Base-by-base conservation (phyloP, 1,284 basidiomycete genomes). In the Malassezia sp. region DNA sequence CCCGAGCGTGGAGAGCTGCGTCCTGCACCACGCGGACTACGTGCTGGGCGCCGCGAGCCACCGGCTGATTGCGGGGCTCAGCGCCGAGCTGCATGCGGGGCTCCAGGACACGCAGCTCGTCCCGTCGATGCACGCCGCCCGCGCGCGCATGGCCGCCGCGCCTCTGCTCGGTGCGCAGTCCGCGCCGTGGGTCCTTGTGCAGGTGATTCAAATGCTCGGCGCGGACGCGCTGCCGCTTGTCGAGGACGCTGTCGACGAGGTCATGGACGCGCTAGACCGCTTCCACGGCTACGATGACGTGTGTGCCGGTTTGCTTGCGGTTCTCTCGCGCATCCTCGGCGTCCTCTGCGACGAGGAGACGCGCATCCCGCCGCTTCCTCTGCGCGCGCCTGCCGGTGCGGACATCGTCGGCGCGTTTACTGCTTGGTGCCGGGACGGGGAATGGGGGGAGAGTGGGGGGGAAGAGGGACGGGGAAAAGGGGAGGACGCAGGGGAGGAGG, bases 231-330 rank as follows among this genome's bases (percentile, higher is more conserved):
- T 70, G 10, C 60, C 60, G 3, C 55, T 59, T 43, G 60, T 70
- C 3, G 59, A 70, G 29, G 67, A 70, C 46, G 61, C 65, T 14
- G 55, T 70, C 14, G 67, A 70, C 37, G 67, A 70, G 45, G 54
- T 70, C 5, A 36, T 70, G 2, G 60, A 68, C 29, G 66, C 66
- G 1, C 36, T 70, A 12, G 67, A 70, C 43, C 52, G 61, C 2
- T 68, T 63, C 34, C 65, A 70, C 37, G 52, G 52, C 7, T 53
- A 64, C 38, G 35, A 53, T 10, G 48, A 52, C 4, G 51, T 68
- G 5, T 57, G 54, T 30, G 56, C 58, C 29, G 60, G 60, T 0
- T 38, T 70, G 31, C 35, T 67, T 2, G 56, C 49, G 2, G 65
- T 70, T 17, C 48, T 70, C 7, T 62, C 58, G 11, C 49, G 52